A percentile compares a stretch with the other conserved stretches of the same genome.
Evolutionary conservation across 2,329 filamentous ascomycete species (phyloP).

Genomic region (Arthrobotrys musiformis): DNA sequence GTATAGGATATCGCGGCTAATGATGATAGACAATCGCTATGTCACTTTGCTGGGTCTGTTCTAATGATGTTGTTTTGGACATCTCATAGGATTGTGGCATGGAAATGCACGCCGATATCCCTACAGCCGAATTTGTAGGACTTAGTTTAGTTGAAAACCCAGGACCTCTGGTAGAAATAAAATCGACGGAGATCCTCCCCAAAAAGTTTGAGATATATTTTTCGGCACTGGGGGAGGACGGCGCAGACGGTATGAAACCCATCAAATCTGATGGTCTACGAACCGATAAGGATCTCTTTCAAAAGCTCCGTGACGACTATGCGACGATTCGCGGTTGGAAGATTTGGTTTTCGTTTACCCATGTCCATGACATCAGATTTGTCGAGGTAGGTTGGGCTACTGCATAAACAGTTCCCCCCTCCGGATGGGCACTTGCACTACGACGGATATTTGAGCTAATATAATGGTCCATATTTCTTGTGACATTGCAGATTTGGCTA

Average conservation of each 20-base stretch:
- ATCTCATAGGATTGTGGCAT: neutral
- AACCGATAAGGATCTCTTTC: slow-evolving; percentile 1
- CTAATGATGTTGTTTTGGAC: no score
- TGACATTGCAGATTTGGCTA: neutral
- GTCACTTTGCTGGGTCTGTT: no score
- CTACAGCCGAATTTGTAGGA: neutral
- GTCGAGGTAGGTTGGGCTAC: neutral
- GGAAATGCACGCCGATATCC: neutral
- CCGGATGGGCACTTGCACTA: no score
- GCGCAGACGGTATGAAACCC: neutral
- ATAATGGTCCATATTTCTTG: neutral
- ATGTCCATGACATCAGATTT: slow-evolving; percentile 1
- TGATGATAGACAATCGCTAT: no score
- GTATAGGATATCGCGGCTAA: neutral
- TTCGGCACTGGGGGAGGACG: neutral
- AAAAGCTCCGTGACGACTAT: neutral
- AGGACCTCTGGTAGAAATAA: neutral
- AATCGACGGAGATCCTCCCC: neutral
- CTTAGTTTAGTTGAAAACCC: neutral
- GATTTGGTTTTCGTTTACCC: neutral
- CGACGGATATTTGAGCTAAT: neutral
- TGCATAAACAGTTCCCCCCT: no score
- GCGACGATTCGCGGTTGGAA: neutral
- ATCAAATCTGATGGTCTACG: neutral
- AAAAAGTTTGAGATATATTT: neutral